These are phyloP conservation scores for Iberis pinnata DNA, from an alignment of 345 rosid genomes.

Conservation along the genomic window DNA sequence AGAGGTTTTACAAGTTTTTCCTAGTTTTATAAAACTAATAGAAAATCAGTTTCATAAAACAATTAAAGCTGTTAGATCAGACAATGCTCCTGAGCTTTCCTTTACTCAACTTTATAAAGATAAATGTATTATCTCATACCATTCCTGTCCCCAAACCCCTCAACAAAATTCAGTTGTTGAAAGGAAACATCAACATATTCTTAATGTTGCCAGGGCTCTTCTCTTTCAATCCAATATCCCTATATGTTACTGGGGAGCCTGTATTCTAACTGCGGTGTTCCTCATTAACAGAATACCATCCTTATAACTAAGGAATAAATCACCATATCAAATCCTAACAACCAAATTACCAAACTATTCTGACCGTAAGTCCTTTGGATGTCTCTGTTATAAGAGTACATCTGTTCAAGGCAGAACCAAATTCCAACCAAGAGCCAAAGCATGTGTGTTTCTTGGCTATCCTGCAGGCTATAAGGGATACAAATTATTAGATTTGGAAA, in stretches of 20 bases:
- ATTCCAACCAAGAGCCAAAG: neutral
- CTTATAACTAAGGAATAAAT: neutral
- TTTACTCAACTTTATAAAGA: too few relatives aligned
- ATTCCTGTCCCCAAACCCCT: neutral
- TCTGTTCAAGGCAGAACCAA: neutral
- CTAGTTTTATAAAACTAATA: too few relatives aligned
- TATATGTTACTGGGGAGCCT: neutral
- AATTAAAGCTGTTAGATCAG: too few relatives aligned
- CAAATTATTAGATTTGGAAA: neutral
- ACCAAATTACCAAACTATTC: neutral
- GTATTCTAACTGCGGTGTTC: neutral
- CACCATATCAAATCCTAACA: neutral
- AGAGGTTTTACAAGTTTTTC: too few relatives aligned
- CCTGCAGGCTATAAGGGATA: neutral
- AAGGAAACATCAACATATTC: neutral
- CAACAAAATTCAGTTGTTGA: neutral
- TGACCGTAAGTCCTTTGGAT: neutral
- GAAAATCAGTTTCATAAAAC: too few relatives aligned
- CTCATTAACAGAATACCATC: neutral
- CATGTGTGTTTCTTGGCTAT: neutral
- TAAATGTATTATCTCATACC: neutral
- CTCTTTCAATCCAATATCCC: neutral
- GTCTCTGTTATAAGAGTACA: neutral
- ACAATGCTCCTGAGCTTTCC: neutral
- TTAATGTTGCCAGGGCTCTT: neutral